Conservation (phyloP, 129 eudicot genomes). For the Flaveria linearis region DNA sequence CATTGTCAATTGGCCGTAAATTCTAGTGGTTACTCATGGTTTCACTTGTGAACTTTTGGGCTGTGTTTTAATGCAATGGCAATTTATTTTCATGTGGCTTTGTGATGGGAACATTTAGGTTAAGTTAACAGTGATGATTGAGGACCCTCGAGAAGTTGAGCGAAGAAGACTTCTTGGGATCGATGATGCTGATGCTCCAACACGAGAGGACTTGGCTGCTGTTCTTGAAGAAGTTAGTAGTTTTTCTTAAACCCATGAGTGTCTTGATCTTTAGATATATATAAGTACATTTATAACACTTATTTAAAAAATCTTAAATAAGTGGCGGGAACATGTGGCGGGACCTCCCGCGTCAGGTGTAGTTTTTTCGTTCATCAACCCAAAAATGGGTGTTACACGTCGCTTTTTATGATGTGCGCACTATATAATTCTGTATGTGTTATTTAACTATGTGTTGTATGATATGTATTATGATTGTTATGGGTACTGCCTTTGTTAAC, state of each 20-base stretch:
- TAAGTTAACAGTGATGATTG: slow-evolving; percentile 84
- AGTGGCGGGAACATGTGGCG: no score
- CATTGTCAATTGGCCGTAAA: background rate
- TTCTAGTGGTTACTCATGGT: background rate
- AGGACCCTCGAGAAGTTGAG: slow-evolving; percentile 94
- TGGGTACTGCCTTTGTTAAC: no score
- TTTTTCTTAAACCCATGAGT: slow-evolving; percentile 10
- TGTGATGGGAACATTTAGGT: slow-evolving; percentile 46
- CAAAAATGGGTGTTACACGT: no score
- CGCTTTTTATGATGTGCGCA: no score
- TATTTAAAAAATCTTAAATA: background rate
- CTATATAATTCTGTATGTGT: no score
- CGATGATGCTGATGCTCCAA: slow-evolving; percentile 79
- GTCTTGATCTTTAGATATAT: background rate
- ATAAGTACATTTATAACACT: background rate
- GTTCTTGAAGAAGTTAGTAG: slow-evolving; percentile 72
- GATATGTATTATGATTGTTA: no score
- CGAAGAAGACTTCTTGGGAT: slow-evolving; percentile 80
- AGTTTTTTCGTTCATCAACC: no score
- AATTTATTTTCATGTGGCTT: slow-evolving; percentile 15
- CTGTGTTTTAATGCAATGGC: slow-evolving; percentile 5
- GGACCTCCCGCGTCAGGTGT: no score
- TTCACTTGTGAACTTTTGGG: background rate
- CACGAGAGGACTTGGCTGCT: slow-evolving; percentile 85
- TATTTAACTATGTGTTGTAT: no score